Evolutionary conservation across 805 yeast species (phyloP), one percentile per base, ranked within the genome.

Genomic region (Blastobotrys terrestris): DNA sequence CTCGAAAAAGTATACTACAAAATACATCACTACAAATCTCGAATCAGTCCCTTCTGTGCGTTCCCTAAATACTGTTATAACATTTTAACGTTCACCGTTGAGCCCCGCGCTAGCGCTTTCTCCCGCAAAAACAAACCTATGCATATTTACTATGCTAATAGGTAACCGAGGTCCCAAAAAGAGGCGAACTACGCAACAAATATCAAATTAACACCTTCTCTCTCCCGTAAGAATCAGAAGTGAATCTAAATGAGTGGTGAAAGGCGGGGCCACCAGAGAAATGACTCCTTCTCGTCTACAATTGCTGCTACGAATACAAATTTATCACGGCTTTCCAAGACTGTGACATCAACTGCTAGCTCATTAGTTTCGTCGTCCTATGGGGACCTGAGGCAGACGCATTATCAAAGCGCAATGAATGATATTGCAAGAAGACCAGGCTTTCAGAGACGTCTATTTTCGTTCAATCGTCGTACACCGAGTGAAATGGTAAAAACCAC

Each of bases 391-490:
- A 61, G 74, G 8, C 54, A 57, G 7, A 62, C 68, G 21, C 68
- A 69, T 48, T 79, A 76, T 57, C 72, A 76, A 55, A 67, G 65
- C 39, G 78, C 80, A 6, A 69, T 80, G 67, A 67, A 68, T 44
- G 80, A 77, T 31, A 72, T 68, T 60, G 49, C 70, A 61, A 55
- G 71, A 62, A 58, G 70, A 65, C 61, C 76, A 60, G 48, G 72
- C 58, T 63, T 77, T 68, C 69, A 72, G 62, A 60, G 70, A 64
- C 63, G 71, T 58, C 44, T 71, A 46, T 70, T 71, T 47, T 58
- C 71, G 16, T 65, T 67, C 50, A 39, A 63, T 15, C 51, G 60
- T 19, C 52, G 60, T 41, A 60, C 71, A 3, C 73, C 73, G 2
- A 53, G 66, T 4, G 73, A 70, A 50, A 53, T 68, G 13, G 66